Evolutionary conservation across 768 basidiomycete genomes (phyloP), one percentile per base, ranked within the genome.

Genomic region (Paxillus ammoniavirescens): DNA sequence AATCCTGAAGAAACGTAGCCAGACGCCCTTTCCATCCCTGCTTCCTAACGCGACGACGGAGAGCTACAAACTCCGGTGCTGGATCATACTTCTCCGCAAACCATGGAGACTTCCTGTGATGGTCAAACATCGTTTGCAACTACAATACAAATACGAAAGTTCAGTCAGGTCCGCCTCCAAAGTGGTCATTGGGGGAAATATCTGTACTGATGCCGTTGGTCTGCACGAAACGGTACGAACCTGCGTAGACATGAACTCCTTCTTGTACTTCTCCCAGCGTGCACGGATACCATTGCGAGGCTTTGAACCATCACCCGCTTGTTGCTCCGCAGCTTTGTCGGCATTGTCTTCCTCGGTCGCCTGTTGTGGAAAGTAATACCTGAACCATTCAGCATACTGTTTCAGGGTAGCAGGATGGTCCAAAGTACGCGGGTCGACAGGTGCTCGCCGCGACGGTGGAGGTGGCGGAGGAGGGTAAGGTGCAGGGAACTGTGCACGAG

Each of bases 81-180:
- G 88, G 88, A 56, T 93, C 91, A 75, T 98, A 98, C 71, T 92
- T 91, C 78, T 98, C 95, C 52, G 85, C 83, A 77, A 97, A 98
- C 95, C 95, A 98, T 13, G 93, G 88, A n/a, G 91, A 92, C 66
- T 89, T 87, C 73, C 86, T 83, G 76, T 98, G 95, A 72, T 93
- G 89, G 33, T 97, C 89, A 80, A 93, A 97, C 81, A 98, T 89
- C 53, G 89, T 89, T 77, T 92, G 91, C 65, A 96, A 84, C 94
- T 98, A 80, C 69, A 79, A 74, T 72, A 75, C 71, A 71, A 69
- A 65, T 64, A 65, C 57, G 57, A 52, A 33, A 50, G 49, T 59
- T 70, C 54, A 68, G 68, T 54, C 52, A 64, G 57, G 47, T 50
- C 49, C 49, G 40, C 15, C 49, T 42, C 37, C 35, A 40, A 49